These are phyloP conservation scores for Russula lepida DNA, from an alignment of 768 basidiomycete species.

Conservation along the genomic window DNA sequence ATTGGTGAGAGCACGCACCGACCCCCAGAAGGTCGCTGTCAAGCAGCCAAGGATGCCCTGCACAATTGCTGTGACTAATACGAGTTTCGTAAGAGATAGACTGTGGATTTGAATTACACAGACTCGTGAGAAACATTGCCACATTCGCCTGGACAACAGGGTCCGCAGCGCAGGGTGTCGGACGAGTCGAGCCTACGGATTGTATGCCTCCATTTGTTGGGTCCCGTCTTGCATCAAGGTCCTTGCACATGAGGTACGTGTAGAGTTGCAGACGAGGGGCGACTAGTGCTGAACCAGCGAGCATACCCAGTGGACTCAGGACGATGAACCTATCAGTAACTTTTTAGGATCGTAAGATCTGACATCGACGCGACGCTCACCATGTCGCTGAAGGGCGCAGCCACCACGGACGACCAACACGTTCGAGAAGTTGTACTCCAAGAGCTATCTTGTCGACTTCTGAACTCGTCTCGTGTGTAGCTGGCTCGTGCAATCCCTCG, in stretches of 20 bases:
- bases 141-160: slow-evolving; percentile 68
- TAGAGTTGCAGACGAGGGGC: slow-evolving; percentile 71
- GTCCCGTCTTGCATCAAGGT: slow-evolving; percentile 16
- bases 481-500: slow-evolving; percentile 29
- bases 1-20: slow-evolving; percentile 38
- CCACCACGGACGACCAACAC: slow-evolving; percentile 53
- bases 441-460: slow-evolving; percentile 20
- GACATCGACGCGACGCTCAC: slow-evolving; percentile 34
- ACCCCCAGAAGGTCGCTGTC: slow-evolving; percentile 82
- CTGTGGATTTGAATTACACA: slow-evolving; percentile 29
- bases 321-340: slow-evolving; percentile 44
- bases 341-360: background rate
- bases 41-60: slow-evolving; percentile 70
- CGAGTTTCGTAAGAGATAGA: background rate
- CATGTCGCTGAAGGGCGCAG: slow-evolving; percentile 65
- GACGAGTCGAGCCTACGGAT: background rate
- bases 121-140: slow-evolving; percentile 56
- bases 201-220: background rate
- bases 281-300: slow-evolving; percentile 47
- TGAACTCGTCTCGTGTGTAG: slow-evolving; percentile 19
- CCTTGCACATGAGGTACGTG: slow-evolving; percentile 64
- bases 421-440: slow-evolving; percentile 21
- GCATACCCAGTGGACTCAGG: slow-evolving; percentile 44
- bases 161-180: slow-evolving; percentile 48
- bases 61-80: slow-evolving; percentile 48